Base-by-base conservation (phyloP, 2,329 filamentous ascomycete species). In the Ceratocystis papillata region DNA sequence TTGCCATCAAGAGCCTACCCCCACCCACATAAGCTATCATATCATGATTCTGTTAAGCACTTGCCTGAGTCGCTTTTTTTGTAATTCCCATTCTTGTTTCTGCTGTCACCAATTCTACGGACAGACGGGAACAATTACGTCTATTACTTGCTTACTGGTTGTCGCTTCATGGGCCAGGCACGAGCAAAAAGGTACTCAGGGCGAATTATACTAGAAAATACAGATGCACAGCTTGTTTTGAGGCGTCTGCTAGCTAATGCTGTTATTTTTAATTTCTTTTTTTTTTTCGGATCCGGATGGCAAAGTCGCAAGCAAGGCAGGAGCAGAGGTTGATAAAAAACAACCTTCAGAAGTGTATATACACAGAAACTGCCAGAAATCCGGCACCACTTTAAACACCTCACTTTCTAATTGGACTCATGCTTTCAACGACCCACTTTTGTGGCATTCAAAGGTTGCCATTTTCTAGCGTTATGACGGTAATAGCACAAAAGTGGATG, bases 281-380 rank as follows among this genome's bases (percentile, higher is more conserved):
- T 48, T 48, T 48, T 48, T 48, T 48, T n/a, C 55, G 28, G 55
- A 8, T 15, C 28, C 55, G n/a, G 28, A 59, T 15, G 55, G 55
- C 55, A n/a, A 59, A 59, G 30, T 59, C 5, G 8, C 25, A 59
- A 37, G 28, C 1, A 15, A n/a, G 15, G 55, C 15, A 15, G 17
- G 48, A 25, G 22, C 7, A 48, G 15, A 17, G 25, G 7, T 28
- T 28, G 37, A 50, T 20, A 50, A 50, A 50, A 50, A 50, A 10
- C 7, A 50, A 53, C 55, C 55, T 22, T n/a, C 55, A 59, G 55
- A 59, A 59, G 55, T 59, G 55, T 59, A 59, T 15, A 59, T 22
- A 59, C 55, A 59, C 25, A 55, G 20, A 55, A 55, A 15, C 50
- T 25, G 46, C 7, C 55, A 59, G 55, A 59, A 59, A 59, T 33